phyloP scores from a whole-genome alignment of 148 eudicot genomes.

The Rhododendron kiyosumense region DNA sequence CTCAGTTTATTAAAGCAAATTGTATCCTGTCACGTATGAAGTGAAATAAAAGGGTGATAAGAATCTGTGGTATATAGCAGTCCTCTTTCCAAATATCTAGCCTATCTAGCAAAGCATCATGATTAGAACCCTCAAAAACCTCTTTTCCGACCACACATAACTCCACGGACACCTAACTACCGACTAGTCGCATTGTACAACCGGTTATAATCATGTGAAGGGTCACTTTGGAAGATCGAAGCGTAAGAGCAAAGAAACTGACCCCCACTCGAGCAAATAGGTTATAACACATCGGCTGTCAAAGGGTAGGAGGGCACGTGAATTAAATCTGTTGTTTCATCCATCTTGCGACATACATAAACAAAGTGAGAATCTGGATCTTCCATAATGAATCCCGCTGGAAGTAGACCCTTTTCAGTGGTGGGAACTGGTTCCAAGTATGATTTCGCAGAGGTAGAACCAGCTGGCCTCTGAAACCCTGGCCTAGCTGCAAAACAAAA shows the following conservation, averaged over 20 bases:
- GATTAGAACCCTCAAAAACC: background rate
- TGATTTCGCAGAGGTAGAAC: conserved; percentile 42
- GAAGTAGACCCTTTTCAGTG: conserved; percentile 68
- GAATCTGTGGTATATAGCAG: background rate
- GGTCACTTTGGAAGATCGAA: background rate
- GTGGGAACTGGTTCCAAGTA: conserved; percentile 58
- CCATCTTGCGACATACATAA: conserved; percentile 60
- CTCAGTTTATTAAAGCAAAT: background rate
- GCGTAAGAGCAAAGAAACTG: background rate
- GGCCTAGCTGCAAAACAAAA: conserved; percentile 73
- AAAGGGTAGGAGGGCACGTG: conserved; percentile 13
- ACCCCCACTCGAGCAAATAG: background rate
- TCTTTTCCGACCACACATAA: background rate
- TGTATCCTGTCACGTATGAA: background rate
- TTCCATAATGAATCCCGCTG: conserved; percentile 56
- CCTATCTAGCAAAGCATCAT: background rate
- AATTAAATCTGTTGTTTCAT: conserved; percentile 20
- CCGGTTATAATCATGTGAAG: background rate
- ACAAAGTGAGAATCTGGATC: conserved; percentile 93
- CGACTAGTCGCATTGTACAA: background rate
- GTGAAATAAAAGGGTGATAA: background rate
- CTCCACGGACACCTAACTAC: background rate
- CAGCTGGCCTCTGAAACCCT: conserved; percentile 54
- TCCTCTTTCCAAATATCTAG: background rate
- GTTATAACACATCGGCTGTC: conserved; percentile 20